Conservation (phyloP, 164 flowering plant species). For the Sextonia rubra region DNA sequence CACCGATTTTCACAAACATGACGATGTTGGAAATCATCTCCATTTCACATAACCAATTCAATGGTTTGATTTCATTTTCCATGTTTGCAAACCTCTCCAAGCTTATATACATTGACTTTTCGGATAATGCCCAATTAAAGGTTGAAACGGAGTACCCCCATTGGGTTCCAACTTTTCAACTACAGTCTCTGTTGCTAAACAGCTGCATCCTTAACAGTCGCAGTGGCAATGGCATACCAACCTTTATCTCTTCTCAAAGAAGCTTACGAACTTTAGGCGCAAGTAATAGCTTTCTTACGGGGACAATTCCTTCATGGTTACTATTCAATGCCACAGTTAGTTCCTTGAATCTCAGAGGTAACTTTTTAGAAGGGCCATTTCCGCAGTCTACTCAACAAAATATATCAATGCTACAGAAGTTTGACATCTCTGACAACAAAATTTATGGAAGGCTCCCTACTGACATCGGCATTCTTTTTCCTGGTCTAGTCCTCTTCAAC, state of each 20-base stretch:
- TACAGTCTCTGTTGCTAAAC: background rate
- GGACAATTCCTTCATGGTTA: background rate
- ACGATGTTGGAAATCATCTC: background rate
- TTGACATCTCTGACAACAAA: background rate
- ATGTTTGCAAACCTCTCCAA: conserved; percentile 4
- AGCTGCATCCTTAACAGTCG: background rate
- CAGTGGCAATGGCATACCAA: background rate
- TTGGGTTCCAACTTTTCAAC: conserved; percentile 4
- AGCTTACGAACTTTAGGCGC: background rate
- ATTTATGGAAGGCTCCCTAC: background rate
- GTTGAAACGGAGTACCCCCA: background rate
- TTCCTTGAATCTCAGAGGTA: background rate
- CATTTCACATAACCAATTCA: background rate
- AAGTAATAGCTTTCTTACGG: background rate
- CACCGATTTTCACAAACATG: background rate
- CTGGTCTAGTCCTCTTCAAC: background rate
- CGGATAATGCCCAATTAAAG: background rate
- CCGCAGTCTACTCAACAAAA: background rate
- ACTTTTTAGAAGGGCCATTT: background rate
- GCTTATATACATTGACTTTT: background rate
- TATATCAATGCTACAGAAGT: background rate
- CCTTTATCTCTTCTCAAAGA: background rate
- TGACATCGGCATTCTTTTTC: background rate
- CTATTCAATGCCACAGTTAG: background rate
- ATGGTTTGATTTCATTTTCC: conserved; percentile 1